phyloP scores from a whole-genome alignment of 176 grass and related monocot species.

The Typha latifolia region DNA sequence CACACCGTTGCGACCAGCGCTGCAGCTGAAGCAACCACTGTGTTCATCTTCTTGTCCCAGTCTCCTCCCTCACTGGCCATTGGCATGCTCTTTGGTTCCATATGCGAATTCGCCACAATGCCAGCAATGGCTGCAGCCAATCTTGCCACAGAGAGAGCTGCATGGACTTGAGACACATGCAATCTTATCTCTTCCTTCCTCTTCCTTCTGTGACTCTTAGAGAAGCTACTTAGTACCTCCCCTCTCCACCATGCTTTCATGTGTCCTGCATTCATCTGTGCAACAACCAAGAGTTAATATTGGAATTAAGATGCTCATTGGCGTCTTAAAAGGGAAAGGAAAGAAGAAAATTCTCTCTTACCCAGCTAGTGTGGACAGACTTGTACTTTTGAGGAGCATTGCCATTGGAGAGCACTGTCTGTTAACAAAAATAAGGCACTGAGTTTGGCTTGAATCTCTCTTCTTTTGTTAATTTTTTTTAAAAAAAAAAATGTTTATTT shows the following conservation, averaged over 20 bases:
- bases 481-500: constrained; percentile 2
- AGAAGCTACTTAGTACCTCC: constrained; percentile 42
- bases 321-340: background rate
- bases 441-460: background rate
- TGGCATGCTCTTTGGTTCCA: constrained; percentile 15
- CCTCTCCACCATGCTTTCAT: constrained; percentile 45
- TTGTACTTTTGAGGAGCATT: constrained; percentile 28
- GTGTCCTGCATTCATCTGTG: constrained; percentile 40
- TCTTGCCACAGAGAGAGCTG: constrained; percentile 65
- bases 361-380: constrained; percentile 33
- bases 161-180: constrained; percentile 65
- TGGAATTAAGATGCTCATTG: background rate
- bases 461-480: no score
- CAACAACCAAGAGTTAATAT: background rate
- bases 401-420: constrained; percentile 19
- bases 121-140: constrained; percentile 59
- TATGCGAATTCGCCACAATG: constrained; percentile 36
- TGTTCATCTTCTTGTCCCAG: constrained; percentile 21
- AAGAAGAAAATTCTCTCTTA: constrained; percentile 22
- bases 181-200: constrained; percentile 55
- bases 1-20: constrained; percentile 83
- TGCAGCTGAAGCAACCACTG: constrained; percentile 53
- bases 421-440: constrained; percentile 4
- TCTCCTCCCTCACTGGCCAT: background rate
- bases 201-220: constrained; percentile 33